Percentiles rank a stretch among this genome's conserved stretches.
Conservation (phyloP, 108 stramenopile genomes). For the Pseudonitzschia multistriata region DNA sequence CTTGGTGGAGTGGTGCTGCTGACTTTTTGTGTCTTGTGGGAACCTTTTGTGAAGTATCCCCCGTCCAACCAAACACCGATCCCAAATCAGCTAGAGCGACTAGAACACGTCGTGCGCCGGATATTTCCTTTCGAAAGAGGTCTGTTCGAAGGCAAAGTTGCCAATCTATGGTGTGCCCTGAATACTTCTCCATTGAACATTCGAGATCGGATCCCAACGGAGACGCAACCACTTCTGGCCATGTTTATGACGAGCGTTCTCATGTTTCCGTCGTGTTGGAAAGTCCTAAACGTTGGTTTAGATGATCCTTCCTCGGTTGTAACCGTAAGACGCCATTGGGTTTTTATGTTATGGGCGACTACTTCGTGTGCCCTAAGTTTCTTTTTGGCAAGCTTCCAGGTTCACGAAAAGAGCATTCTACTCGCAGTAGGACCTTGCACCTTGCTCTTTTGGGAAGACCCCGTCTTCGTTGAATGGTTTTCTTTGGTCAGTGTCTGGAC, state of each 20-base stretch:
- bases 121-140: slow-evolving; percentile 93
- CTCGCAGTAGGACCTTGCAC: slow-evolving; percentile 79
- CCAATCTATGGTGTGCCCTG: slow-evolving; percentile 91
- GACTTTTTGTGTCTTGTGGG: slow-evolving; percentile 73
- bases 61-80: slow-evolving; percentile 13
- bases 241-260: slow-evolving; percentile 47
- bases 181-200: slow-evolving; percentile 66
- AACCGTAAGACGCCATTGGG: slow-evolving; percentile 31
- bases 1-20: slow-evolving; percentile 74
- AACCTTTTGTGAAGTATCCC: slow-evolving; percentile 61
- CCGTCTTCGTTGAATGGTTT: slow-evolving; percentile 60
- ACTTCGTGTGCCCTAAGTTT: slow-evolving; percentile 76
- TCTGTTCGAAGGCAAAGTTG: slow-evolving; percentile 94
- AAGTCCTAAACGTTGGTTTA: slow-evolving; percentile 42
- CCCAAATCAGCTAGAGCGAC: slow-evolving; percentile 31
- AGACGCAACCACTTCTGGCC: slow-evolving; percentile 52
- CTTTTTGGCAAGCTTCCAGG: slow-evolving; percentile 93
- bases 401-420: slow-evolving; percentile 93
- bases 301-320: background rate
- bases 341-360: slow-evolving; percentile 48
- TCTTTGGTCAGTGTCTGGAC: slow-evolving; percentile 68
- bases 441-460: slow-evolving; percentile 54
- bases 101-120: slow-evolving; percentile 61
- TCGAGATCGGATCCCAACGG: slow-evolving; percentile 50
- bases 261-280: slow-evolving; percentile 54